Base-by-base conservation (phyloP, 164 flowering plant genomes). In the Macadamia tetraphylla region DNA sequence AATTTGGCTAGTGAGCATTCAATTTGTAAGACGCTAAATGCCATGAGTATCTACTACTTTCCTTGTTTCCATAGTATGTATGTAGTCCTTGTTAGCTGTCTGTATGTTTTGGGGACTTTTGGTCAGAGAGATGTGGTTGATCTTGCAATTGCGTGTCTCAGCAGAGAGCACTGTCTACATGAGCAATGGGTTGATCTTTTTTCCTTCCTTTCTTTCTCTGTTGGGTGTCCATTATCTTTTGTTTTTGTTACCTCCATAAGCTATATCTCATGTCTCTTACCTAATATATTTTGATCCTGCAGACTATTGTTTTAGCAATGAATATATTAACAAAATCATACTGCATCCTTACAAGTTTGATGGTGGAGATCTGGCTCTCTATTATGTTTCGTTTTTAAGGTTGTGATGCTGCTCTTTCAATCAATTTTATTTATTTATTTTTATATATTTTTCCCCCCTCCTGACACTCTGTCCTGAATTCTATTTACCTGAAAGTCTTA, bases 261-360 rank as follows among this genome's bases (percentile, higher is more conserved):
- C 43, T n/a, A 11, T 60, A n/a, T 55, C 40, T 58, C 42, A 23
- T 18, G 42, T 57, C 30, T 29, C 18, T 58, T 70, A 64, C 49
- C 51, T 73, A 40, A 58, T 70, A 43, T 44, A 62, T 68, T 70
- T 74, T 13, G 32, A 46, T 76, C 58, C 60, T 80, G 84, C 87
- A 87, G 91, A 84, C 70, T 87, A 84, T 58, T 87, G 91, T 77
- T 78, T 87, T 48, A 87, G 91, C 82, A 87, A 87, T 69, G 86
- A 72, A 58, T 81, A 82, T 73, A 65, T 87, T 63, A 85, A 85
- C 83, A 84, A 61, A 74, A 84, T 87, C 63, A 87, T 87, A 62
- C 63, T 73, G 32, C 83, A 87, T 74, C 72, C 58, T 6, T 87
- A 69, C 53, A 67, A 85, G 9, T 87, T 87, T 80, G 79, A 82